These are phyloP conservation scores for Suillus subluteus DNA, from an alignment of 768 basidiomycete species.

Conservation along the genomic window DNA sequence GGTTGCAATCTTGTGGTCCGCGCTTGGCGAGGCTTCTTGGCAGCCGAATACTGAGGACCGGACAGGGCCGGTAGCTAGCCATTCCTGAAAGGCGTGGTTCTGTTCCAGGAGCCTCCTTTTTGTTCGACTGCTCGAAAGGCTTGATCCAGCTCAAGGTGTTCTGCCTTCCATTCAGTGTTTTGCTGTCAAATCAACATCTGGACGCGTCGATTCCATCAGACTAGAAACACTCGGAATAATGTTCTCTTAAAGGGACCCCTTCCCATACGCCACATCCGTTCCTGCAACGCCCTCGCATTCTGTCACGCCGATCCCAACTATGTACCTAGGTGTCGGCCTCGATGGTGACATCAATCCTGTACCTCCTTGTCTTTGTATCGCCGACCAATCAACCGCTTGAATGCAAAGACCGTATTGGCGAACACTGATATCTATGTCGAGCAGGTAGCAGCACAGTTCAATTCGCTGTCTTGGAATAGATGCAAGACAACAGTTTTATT, in stretches of 20 bases:
- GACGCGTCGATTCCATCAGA: background rate
- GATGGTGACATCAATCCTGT: background rate
- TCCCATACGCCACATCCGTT: background rate
- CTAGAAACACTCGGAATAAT: background rate
- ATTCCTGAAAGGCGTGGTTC: background rate
- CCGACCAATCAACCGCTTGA: too few relatives aligned
- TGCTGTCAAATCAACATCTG: background rate
- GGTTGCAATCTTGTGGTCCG: background rate
- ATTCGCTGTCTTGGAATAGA: background rate
- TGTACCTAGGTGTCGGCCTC: background rate
- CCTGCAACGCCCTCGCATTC: background rate
- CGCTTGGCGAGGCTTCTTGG: background rate
- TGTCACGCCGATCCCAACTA: background rate
- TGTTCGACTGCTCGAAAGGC: background rate
- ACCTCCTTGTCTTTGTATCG: too few relatives aligned
- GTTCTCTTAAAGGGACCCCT: background rate
- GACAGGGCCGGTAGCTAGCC: background rate
- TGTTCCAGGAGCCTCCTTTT: background rate
- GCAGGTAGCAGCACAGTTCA: background rate
- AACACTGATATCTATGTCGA: background rate
- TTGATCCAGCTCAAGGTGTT: background rate
- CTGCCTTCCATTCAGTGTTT: background rate
- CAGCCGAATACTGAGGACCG: background rate
- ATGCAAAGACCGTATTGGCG: too few relatives aligned
- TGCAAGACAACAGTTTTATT: background rate